Conservation (phyloP, 768 basidiomycete genomes). For the Mrakia frigida region DNA sequence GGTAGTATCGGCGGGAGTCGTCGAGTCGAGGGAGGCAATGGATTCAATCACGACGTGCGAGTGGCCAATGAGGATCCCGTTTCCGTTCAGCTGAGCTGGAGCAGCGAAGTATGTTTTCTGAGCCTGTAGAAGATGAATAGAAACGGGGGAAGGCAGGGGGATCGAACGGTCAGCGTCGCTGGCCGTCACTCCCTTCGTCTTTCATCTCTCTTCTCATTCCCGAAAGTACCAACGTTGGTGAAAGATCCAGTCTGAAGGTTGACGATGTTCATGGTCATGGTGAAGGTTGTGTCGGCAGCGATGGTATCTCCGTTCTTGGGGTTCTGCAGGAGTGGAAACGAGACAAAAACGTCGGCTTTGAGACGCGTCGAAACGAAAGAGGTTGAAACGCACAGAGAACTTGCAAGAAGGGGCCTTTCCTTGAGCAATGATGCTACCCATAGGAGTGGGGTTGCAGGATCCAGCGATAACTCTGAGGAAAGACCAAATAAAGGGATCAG, state of each 20-base stretch:
- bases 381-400: background rate
- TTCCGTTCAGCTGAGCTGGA: conserved; percentile 4
- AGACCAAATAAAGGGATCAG: conserved; percentile 51
- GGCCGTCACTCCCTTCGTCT: too few species aligned
- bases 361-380: background rate
- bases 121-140: conserved; percentile 4
- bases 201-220: too few species aligned
- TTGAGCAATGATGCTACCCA: conserved; percentile 37
- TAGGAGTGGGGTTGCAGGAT: conserved; percentile 55
- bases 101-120: conserved; percentile 21
- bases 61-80: conserved; percentile 21
- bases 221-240: too few species aligned
- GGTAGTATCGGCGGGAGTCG: conserved; percentile 17
- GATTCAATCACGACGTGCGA: conserved; percentile 21
- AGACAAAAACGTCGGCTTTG: background rate
- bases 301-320: conserved; percentile 42
- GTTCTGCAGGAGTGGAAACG: background rate
- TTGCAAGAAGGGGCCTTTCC: conserved; percentile 44
- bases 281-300: conserved; percentile 51
- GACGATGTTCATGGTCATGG: conserved; percentile 51
- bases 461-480: conserved; percentile 44
- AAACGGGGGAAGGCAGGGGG: background rate
- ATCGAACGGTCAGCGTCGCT: too few species aligned
- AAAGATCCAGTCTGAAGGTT: conserved; percentile 15
- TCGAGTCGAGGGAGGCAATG: conserved; percentile 2